Conservation (phyloP, 257 asterid species). For the Solanum etuberosum region DNA sequence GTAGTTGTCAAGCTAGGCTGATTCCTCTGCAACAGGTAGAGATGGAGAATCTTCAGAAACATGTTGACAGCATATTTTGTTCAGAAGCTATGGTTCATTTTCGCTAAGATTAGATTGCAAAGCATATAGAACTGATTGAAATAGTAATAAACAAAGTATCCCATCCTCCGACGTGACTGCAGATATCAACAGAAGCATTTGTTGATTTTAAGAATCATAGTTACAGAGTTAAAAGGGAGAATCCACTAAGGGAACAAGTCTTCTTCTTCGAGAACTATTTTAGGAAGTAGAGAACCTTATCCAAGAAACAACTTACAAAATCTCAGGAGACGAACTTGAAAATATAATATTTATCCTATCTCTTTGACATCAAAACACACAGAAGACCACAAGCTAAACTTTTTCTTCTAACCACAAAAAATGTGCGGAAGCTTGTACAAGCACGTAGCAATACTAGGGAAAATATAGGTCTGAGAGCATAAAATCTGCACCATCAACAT, state of each 20-base stretch:
- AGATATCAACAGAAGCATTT: not conserved
- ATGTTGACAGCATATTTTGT: not conserved
- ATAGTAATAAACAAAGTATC: not conserved
- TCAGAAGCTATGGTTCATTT: not conserved
- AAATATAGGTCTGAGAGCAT: not conserved
- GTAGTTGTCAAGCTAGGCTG: constrained; percentile 24
- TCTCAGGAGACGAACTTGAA: not conserved
- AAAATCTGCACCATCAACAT: not conserved
- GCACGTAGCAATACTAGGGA: not conserved
- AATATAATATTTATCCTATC: not conserved
- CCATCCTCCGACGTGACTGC: not conserved
- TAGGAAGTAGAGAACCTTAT: not conserved
- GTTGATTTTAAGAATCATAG: not conserved
- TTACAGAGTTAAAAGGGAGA: not conserved
- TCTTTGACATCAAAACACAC: not conserved
- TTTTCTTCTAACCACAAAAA: not conserved
- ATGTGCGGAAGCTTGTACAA: not conserved
- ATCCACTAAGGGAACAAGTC: not conserved
- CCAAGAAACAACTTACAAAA: not conserved
- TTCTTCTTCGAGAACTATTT: not conserved
- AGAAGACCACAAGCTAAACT: not conserved
- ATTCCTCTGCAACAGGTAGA: constrained; percentile 29
- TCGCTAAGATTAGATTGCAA: not conserved
- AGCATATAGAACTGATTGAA: not conserved
- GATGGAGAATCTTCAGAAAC: not conserved